phyloP scores from a whole-genome alignment of 495 filamentous ascomycete genomes.

The Parachaetomium inaequale region DNA sequence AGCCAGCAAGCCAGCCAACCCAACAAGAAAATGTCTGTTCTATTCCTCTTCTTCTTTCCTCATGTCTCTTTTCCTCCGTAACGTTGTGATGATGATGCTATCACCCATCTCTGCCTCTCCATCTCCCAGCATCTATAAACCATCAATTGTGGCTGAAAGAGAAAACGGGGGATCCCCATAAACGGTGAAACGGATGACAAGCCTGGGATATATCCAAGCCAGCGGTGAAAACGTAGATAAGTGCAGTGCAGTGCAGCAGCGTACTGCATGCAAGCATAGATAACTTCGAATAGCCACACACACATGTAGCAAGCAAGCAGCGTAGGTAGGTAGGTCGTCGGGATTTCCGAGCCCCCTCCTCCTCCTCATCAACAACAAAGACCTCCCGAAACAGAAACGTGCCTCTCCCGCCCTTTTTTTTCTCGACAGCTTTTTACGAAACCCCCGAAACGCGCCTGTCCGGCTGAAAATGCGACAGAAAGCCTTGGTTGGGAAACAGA shows the following conservation, averaged over 20 bases:
- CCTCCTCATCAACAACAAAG: too few species aligned
- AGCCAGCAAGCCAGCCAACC: conserved; percentile 5
- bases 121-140: not conserved
- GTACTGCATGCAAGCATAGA: too few species aligned
- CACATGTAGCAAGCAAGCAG: not conserved
- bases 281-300: conserved; percentile 12
- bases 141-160: not conserved
- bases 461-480: conserved; percentile 6
- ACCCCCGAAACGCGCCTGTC: not conserved
- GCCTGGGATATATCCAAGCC: not conserved
- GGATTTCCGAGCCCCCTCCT: not conserved
- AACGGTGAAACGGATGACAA: not conserved
- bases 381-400: not conserved
- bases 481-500: not conserved
- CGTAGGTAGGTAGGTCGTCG: not conserved
- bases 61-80: not conserved
- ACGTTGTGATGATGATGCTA: not conserved
- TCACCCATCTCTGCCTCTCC: not conserved
- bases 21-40: not conserved
- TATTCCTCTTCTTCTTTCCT: not conserved
- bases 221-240: not conserved
- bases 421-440: not conserved
- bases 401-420: conserved; percentile 4
- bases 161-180: not conserved
- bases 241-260: not conserved